Percentiles rank a stretch among this genome's conserved stretches.
Conservation (phyloP, 2,329 filamentous ascomycete genomes). For the Rugonectria rugulosa region DNA sequence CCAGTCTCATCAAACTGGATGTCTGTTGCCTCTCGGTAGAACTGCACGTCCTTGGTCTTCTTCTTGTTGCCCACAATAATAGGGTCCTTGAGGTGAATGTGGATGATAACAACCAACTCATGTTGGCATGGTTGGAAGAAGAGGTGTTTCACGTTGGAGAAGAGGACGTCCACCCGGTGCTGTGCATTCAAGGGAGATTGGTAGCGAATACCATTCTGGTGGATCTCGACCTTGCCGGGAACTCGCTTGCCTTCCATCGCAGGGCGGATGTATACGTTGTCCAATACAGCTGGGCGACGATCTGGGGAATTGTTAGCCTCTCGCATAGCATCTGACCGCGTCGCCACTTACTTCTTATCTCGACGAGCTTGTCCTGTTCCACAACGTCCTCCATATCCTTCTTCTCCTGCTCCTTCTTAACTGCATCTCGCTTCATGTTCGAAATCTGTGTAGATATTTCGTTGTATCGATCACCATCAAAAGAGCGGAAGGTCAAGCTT, state of each 20-base stretch:
- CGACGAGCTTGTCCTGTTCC: conserved; percentile 95
- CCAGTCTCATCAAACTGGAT: conserved; percentile 99
- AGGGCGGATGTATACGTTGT: conserved; percentile 94
- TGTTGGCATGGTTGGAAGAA: conserved; percentile 99
- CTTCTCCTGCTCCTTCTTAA: conserved; percentile 96
- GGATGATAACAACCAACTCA: conserved; percentile 96
- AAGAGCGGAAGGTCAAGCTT: conserved; percentile 93
- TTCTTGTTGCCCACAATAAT: conserved; percentile 97
- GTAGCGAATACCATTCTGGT: conserved; percentile 98
- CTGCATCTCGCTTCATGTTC: conserved; percentile 91
- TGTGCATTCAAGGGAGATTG: conserved; percentile 80
- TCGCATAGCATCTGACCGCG: background rate
- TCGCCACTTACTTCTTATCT: conserved; percentile 79
- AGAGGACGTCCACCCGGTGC: conserved; percentile 90
- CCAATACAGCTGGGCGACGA: conserved; percentile 86
- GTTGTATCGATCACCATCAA: conserved; percentile 85
- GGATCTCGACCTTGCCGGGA: conserved; percentile 94
- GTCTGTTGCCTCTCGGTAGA: conserved; percentile 96
- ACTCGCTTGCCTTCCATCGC: conserved; percentile 97
- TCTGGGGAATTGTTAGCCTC: conserved; percentile 64
- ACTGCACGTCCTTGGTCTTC: conserved; percentile 98
- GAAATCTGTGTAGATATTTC: conserved; percentile 94
- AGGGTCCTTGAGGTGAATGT: conserved; percentile 96
- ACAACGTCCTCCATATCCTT: conserved; percentile 99
- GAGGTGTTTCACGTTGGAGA: conserved; percentile 97